These are phyloP conservation scores for Eucommia ulmoides DNA, from an alignment of 257 asterid species.

Conservation along the genomic window DNA sequence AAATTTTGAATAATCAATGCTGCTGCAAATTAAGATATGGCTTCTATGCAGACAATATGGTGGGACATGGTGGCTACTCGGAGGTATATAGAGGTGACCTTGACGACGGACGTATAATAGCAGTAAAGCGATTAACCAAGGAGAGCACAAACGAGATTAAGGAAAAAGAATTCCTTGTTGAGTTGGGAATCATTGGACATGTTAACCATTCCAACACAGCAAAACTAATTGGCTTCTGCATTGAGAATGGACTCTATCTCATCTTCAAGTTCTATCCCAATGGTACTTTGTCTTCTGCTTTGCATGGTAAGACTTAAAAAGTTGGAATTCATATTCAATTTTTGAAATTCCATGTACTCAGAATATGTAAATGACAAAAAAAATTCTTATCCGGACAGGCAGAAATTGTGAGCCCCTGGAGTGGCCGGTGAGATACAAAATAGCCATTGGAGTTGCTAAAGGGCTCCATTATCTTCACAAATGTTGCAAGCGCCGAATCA, in stretches of 20 bases:
- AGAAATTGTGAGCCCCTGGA: constrained; percentile 27
- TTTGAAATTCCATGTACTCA: too few relatives aligned
- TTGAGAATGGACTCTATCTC: constrained; percentile 69
- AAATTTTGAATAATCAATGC: too few relatives aligned
- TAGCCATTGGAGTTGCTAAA: constrained; percentile 56
- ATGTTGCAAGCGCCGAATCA: constrained; percentile 74
- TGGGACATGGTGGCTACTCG: constrained; percentile 83
- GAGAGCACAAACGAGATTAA: constrained; percentile 38
- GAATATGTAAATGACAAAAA: too few relatives aligned
- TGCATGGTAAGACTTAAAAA: constrained; percentile 58
- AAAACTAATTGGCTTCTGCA: constrained; percentile 52
- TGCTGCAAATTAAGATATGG: too few relatives aligned
- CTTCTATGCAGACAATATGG: constrained; percentile 68
- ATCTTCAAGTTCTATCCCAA: constrained; percentile 54
- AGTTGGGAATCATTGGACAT: constrained; percentile 68
- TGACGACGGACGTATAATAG: constrained; percentile 34
- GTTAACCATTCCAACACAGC: constrained; percentile 72
- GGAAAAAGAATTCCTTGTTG: constrained; percentile 65
- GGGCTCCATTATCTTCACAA: constrained; percentile 82
- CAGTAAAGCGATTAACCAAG: constrained; percentile 62
- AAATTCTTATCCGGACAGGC: too few relatives aligned
- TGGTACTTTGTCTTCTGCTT: constrained; percentile 63
- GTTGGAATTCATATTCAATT: too few relatives aligned
- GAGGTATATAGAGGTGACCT: constrained; percentile 62
- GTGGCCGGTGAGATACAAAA: constrained; percentile 57